Base-by-base conservation (phyloP, 768 basidiomycete species). In the Crassisporium funariophilum region DNA sequence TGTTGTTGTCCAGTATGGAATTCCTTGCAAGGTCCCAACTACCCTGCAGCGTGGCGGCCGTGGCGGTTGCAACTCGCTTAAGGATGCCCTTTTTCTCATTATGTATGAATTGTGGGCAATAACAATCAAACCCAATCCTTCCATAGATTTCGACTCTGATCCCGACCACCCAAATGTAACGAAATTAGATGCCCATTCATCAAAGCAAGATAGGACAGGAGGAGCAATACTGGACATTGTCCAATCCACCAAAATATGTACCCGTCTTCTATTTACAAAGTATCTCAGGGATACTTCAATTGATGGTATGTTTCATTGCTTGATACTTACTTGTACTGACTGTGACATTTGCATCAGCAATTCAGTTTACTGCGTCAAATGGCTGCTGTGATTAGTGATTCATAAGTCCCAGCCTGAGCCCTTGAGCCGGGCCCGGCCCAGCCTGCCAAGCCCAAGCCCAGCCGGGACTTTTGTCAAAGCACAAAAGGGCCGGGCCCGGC, bases 1-100 rank as follows among this genome's bases (percentile, higher is more conserved):
- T 7, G 41, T 50, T 16, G 60, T 61, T 6, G 36, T 57, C 24
- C 47, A 55, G 15, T 57, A 53, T 51, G 60, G 58, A 3, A 46
- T 58, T 7, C n/a, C 47, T 3, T 23, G 31, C 1, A 46, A 46
- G 10, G 36, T 44, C 4, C 21, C 45, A 1, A 52, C 25, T 0
- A 38, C 44, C 1, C 17, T 57, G 12, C 58, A 62, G 35, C 56
- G 56, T 12, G 58, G 51, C 5, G 60, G 60, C 13, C 47, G 60
- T n/a, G 54, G 48, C 17, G 54, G 56, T 4, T 50, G 54, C 5
- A 27, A 17, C 5, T 7, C 16, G 1, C 3, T 2, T 1, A 44
- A 11, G 21, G 16, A 39, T 24, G 24, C 52, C 0, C 23, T 62
- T 11, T 59, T 60, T 15, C 7, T 60, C 4, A 54, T 56, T 16